Conservation (phyloP, 805 yeast species). For the Cyberlindnera galapagoensis region DNA sequence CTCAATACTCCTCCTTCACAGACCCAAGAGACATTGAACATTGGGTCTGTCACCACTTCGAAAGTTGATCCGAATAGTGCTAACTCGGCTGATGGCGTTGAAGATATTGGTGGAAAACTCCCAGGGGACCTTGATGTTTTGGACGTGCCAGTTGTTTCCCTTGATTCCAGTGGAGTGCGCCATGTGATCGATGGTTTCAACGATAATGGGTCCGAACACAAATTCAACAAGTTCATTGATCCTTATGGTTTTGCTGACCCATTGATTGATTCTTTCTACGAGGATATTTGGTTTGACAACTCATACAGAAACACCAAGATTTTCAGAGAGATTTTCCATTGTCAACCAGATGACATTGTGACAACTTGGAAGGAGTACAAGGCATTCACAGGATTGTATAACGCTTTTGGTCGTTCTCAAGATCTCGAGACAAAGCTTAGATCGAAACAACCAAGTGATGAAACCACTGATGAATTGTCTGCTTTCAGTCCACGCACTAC, state of each 20-base stretch:
- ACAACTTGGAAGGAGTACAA: constrained; percentile 86
- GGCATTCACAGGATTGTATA: constrained; percentile 50
- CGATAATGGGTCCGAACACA: constrained; percentile 31
- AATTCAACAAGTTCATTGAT: constrained; percentile 50
- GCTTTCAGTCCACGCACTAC: not conserved
- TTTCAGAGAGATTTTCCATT: constrained; percentile 79
- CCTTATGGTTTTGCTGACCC: constrained; percentile 92
- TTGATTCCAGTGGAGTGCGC: constrained; percentile 37
- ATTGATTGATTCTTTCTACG: constrained; percentile 68
- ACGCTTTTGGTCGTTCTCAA: constrained; percentile 43
- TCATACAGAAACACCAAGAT: constrained; percentile 81
- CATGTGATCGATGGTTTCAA: constrained; percentile 33
- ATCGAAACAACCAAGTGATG: not conserved
- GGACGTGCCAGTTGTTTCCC: constrained; percentile 33
- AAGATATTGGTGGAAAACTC: constrained; percentile 16
- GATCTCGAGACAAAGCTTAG: constrained; percentile 26
- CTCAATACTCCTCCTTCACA: not conserved
- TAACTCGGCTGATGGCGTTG: not conserved
- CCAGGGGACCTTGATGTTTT: constrained; percentile 24
- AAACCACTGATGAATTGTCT: not conserved
- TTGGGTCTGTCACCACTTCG: too few relatives aligned
- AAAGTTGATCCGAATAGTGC: too few relatives aligned
- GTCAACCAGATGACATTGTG: constrained; percentile 94
- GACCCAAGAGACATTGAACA: not conserved
- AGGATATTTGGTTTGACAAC: constrained; percentile 76